Evolutionary conservation across 1,284 basidiomycete species (phyloP).

Genomic region (Cryptococcus wingfieldii): DNA sequence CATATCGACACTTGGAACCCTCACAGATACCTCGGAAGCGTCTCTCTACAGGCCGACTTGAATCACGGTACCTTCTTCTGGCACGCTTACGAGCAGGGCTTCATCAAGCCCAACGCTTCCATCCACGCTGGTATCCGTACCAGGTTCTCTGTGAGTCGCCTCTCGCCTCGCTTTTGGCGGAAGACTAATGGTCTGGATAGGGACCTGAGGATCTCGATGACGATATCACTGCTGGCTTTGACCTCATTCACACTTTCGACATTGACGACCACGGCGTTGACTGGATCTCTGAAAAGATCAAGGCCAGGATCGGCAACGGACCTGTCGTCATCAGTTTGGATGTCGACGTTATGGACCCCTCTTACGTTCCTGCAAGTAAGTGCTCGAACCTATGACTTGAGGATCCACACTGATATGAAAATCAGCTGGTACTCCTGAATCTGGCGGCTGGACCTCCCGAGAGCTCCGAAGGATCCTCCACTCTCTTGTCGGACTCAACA

Average conservation of each 20-base stretch:
- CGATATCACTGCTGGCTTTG: slow-evolving; percentile 49
- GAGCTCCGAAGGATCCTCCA: slow-evolving; percentile 48
- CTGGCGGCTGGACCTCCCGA: slow-evolving; percentile 50
- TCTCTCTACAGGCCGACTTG: slow-evolving; percentile 23
- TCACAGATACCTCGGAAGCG: slow-evolving; percentile 31
- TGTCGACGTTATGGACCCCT: slow-evolving; percentile 46
- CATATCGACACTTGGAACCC: slow-evolving; percentile 52
- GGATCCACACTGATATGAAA: not conserved
- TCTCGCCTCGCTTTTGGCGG: not conserved
- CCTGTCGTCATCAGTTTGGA: slow-evolving; percentile 42
- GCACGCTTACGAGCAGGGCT: slow-evolving; percentile 48
- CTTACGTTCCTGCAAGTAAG: slow-evolving; percentile 42
- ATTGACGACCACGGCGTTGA: slow-evolving; percentile 50
- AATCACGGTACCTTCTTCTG: slow-evolving; percentile 49
- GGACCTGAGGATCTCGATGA: slow-evolving; percentile 30
- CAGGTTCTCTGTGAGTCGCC: slow-evolving; percentile 27
- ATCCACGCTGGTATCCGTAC: slow-evolving; percentile 52
- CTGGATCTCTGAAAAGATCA: slow-evolving; percentile 46
- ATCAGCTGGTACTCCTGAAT: slow-evolving; percentile 44
- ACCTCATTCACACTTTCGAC: slow-evolving; percentile 47
- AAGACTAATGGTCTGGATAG: slow-evolving; percentile 1
- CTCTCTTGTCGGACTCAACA: slow-evolving; percentile 45
- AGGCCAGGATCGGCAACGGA: slow-evolving; percentile 36
- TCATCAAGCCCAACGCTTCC: slow-evolving; percentile 56
- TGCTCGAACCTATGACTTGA: too few relatives aligned